These are phyloP conservation scores for Pisolithus thermaeus DNA, from an alignment of 1,284 basidiomycete species.

Conservation along the genomic window DNA sequence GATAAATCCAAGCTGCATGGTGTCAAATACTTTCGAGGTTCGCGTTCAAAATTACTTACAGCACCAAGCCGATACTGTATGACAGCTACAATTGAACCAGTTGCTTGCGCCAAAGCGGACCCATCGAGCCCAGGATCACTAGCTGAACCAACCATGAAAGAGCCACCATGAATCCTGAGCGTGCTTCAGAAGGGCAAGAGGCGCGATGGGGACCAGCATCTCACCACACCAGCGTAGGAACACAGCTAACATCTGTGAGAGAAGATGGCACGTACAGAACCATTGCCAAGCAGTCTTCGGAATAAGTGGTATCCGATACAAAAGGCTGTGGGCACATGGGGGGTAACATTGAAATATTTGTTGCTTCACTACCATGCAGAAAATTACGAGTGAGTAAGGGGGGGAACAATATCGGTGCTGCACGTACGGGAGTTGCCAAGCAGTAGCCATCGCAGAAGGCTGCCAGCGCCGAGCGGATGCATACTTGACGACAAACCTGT, in stretches of 20 bases:
- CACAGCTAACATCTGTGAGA: constrained; percentile 29
- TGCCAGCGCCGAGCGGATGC: constrained; percentile 58
- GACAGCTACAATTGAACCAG: constrained; percentile 77
- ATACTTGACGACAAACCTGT: constrained; percentile 60
- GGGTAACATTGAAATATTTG: constrained; percentile 52
- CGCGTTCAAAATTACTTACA: constrained; percentile 35
- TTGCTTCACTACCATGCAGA: constrained; percentile 41
- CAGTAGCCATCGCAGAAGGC: constrained; percentile 44
- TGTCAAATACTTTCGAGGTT: background rate
- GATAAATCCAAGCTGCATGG: constrained; percentile 71
- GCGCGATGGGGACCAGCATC: constrained; percentile 12
- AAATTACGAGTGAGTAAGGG: background rate
- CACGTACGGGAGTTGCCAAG: constrained; percentile 63
- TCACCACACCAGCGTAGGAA: constrained; percentile 64
- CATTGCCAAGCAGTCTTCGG: constrained; percentile 78
- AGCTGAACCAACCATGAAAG: constrained; percentile 69
- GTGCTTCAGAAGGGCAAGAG: constrained; percentile 5
- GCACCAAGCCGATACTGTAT: constrained; percentile 83
- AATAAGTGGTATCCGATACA: constrained; percentile 41
- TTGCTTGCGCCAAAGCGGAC: constrained; percentile 62
- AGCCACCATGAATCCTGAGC: constrained; percentile 81
- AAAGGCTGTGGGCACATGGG: constrained; percentile 64
- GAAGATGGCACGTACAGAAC: constrained; percentile 61
- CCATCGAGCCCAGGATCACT: constrained; percentile 75
- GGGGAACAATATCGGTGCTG: background rate